Evolutionary conservation across 148 eudicot species (phyloP), one percentile per base, ranked within the genome.

Genomic region (Salicornia ramosissima): DNA sequence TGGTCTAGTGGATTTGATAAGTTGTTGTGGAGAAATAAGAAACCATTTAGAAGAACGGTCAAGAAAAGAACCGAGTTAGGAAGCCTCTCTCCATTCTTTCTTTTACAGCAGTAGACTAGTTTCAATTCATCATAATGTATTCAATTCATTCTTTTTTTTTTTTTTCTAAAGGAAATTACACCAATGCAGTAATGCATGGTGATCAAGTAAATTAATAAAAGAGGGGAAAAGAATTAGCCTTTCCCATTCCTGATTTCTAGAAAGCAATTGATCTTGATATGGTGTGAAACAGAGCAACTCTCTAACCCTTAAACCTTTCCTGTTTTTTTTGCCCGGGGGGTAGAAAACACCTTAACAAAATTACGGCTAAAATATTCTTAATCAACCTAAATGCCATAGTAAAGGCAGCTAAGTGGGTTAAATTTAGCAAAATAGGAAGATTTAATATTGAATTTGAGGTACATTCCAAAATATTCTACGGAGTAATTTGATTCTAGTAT

Each of bases 1-100:
- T 63, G 45, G 75, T 69, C 77, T 36, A 67, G 77, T 67, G 85
- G 83, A 58, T 71, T 78, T 24, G 91, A 84, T 65, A 67, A 69
- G 57, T 81, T 91, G 68, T 75, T 86, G 25, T 95, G 99, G 99
- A 85, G 85, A 77, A 87, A 80, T 65, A 86, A 86, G 31, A 95
- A 87, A 83, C 88, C 88, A 54, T 86, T 78, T 59, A 91, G 86
- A 80, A 84, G 99, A 82, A 80, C 68, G 25, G 85, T 88, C 72
- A 83, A 79, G 80, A 95, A 79, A 85, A 89, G 99, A 54, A 66
- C 84, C 22, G 87, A 89, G 64, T 79, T 95, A 30, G 77, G 78
- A 24, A 79, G 73, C 64, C 80, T 95, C 10, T 77, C 88, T 64
- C 87, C 83, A 74, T 89, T 87, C 70, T 75, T 64, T 73, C 55